Evolutionary conservation across 805 yeast genomes (phyloP).

Genomic region (Starmerella floricola): DNA sequence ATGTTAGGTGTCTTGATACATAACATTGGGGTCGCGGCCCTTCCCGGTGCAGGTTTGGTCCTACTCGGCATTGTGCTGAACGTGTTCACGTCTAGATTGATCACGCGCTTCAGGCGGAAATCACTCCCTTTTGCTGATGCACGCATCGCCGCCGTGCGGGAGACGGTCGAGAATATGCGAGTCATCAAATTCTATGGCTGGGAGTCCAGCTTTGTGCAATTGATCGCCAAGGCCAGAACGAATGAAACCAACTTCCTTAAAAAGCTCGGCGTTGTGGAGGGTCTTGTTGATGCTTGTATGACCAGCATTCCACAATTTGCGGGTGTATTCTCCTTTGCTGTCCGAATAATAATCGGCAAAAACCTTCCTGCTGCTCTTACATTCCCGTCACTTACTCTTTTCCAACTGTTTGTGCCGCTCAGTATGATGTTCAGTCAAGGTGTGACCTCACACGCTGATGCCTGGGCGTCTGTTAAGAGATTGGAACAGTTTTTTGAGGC

Average conservation of each 20-base stretch:
- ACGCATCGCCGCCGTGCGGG: constrained; percentile 66
- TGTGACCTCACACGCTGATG: constrained; percentile 33
- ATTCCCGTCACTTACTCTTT: constrained; percentile 59
- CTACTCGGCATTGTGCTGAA: constrained; percentile 32
- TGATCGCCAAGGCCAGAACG: constrained; percentile 43
- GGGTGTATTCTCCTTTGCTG: constrained; percentile 49
- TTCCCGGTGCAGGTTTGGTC: constrained; percentile 54
- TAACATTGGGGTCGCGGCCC: constrained; percentile 59
- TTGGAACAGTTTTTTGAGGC: constrained; percentile 25
- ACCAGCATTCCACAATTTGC: constrained; percentile 57
- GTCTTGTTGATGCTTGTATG: constrained; percentile 51
- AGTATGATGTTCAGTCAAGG: constrained; percentile 46
- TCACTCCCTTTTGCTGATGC: constrained; percentile 59
- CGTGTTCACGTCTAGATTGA: constrained; percentile 37
- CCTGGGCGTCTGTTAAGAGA: constrained; percentile 27
- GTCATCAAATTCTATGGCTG: constrained; percentile 81
- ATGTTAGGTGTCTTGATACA: constrained; percentile 53
- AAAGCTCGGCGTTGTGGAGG: constrained; percentile 53
- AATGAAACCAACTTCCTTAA: constrained; percentile 52
- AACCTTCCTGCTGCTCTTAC: constrained; percentile 45
- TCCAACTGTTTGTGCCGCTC: constrained; percentile 56
- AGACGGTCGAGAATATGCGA: constrained; percentile 64
- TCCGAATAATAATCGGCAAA: constrained; percentile 36
- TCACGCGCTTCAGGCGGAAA: constrained; percentile 44
- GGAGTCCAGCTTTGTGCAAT: constrained; percentile 65